phyloP scores from a whole-genome alignment of 208 protist genomes.

The Crithidia acanthocephali region DNA sequence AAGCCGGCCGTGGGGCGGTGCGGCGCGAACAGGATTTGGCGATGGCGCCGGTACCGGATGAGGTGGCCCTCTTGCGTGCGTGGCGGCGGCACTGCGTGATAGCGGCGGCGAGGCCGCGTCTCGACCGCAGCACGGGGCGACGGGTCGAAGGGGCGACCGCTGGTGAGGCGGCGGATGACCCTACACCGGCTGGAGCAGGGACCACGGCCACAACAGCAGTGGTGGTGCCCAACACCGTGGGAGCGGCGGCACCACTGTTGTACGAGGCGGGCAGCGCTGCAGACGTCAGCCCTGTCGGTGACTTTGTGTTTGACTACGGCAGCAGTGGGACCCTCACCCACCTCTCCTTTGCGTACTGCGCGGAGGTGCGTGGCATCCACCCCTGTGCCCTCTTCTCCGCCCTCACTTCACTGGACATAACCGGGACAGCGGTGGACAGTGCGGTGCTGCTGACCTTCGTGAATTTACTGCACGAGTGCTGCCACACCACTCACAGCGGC shows the following conservation, averaged over 20 bases:
- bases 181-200: too few species aligned
- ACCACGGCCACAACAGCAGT: too few species aligned
- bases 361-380: constrained; percentile 34
- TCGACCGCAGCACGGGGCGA: too few species aligned
- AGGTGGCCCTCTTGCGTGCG: constrained; percentile 18
- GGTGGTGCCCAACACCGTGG: too few species aligned
- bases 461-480: constrained; percentile 27
- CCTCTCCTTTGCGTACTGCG: constrained; percentile 29
- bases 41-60: constrained; percentile 17
- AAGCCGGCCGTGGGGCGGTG: background rate
- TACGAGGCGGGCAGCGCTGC: too few species aligned
- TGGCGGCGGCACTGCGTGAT: too few species aligned
- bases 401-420: constrained; percentile 27
- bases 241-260: too few species aligned
- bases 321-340: constrained; percentile 11
- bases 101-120: too few species aligned
- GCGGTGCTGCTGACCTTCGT: constrained; percentile 32
- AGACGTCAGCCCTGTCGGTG: background rate
- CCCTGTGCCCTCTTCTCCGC: constrained; percentile 24
- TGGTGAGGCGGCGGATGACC: too few species aligned
- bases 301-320: constrained; percentile 11
- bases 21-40: background rate
- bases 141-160: too few species aligned
- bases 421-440: constrained; percentile 39
- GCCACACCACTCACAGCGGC: background rate